Evolutionary conservation across 176 grass and related monocot species (phyloP).

Genomic region (Triticum dicoccoides): DNA sequence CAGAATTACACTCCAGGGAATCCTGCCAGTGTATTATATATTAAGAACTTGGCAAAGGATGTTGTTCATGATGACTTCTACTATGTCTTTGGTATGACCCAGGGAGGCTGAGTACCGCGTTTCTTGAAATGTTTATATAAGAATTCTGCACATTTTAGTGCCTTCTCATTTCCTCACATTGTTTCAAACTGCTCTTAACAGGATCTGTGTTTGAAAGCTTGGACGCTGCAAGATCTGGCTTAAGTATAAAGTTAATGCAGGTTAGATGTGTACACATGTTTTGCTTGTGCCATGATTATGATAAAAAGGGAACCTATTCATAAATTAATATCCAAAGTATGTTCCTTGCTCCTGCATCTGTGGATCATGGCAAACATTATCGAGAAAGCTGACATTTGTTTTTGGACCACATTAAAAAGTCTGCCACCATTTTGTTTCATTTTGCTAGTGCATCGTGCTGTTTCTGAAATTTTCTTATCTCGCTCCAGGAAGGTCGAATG

Average conservation of each 20-base stretch:
- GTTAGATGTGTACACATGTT: constrained; percentile 30
- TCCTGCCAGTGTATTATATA: constrained; percentile 79
- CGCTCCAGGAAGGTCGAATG: constrained; percentile 82
- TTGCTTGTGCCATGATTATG: not conserved
- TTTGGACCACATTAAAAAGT: not conserved
- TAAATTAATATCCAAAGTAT: not conserved
- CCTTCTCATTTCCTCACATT: not conserved
- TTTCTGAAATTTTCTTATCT: constrained; percentile 20
- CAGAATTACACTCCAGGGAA: constrained; percentile 89
- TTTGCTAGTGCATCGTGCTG: not conserved
- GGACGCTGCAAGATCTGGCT: constrained; percentile 52
- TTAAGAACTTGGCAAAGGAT: constrained; percentile 95
- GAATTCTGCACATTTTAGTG: constrained; percentile 8
- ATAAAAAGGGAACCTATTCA: not conserved
- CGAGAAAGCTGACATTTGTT: not conserved
- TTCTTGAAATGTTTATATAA: not conserved
- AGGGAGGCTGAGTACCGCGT: not conserved
- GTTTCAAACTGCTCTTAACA: constrained; percentile 21
- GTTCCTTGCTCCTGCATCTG: not conserved
- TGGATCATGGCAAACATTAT: not conserved
- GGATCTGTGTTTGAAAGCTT: constrained; percentile 75
- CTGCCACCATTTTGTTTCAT: not conserved
- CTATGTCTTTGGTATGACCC: constrained; percentile 75
- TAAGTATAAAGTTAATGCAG: constrained; percentile 95
- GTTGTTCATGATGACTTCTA: constrained; percentile 83